These are phyloP conservation scores for Petunia axillaris DNA, from an alignment of 257 asterid genomes.

Conservation along the genomic window DNA sequence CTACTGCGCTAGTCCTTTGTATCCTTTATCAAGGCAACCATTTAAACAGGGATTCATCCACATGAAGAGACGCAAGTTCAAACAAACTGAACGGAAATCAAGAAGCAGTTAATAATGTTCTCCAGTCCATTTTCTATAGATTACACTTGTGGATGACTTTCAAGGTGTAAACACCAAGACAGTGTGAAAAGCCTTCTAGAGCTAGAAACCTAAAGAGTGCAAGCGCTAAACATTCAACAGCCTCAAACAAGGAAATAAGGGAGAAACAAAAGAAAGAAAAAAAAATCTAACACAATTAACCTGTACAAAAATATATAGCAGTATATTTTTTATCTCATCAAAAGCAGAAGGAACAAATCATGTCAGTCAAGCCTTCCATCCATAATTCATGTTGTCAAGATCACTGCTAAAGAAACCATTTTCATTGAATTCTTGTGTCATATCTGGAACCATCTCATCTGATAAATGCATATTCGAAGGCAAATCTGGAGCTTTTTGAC, in stretches of 20 bases:
- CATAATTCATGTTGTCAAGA: slow-evolving; percentile 76
- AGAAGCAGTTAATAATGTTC: slow-evolving; percentile 1
- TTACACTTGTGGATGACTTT: slow-evolving; percentile 51
- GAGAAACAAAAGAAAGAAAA: not conserved
- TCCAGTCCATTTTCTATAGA: slow-evolving; percentile 34
- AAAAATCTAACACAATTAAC: slow-evolving; percentile 34
- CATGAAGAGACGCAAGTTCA: not conserved
- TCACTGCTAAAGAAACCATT: slow-evolving; percentile 71
- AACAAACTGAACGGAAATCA: not conserved
- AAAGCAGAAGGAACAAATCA: slow-evolving; percentile 24
- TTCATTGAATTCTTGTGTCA: slow-evolving; percentile 67
- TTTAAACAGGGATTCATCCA: not conserved
- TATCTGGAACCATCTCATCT: slow-evolving; percentile 61
- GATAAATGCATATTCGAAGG: slow-evolving; percentile 56
- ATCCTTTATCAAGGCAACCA: not conserved
- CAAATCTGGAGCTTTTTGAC: slow-evolving; percentile 59
- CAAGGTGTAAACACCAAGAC: slow-evolving; percentile 25
- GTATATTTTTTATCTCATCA: slow-evolving; percentile 24
- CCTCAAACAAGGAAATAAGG: slow-evolving; percentile 25
- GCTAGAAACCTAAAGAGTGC: slow-evolving; percentile 25
- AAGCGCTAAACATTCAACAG: slow-evolving; percentile 33
- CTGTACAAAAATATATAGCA: slow-evolving; percentile 56
- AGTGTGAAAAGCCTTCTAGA: slow-evolving; percentile 14
- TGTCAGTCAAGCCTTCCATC: slow-evolving; percentile 74
- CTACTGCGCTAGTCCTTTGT: not conserved